These are phyloP conservation scores for Balamuthia mandrillaris DNA, from an alignment of 208 protist genomes.

Conservation along the genomic window DNA sequence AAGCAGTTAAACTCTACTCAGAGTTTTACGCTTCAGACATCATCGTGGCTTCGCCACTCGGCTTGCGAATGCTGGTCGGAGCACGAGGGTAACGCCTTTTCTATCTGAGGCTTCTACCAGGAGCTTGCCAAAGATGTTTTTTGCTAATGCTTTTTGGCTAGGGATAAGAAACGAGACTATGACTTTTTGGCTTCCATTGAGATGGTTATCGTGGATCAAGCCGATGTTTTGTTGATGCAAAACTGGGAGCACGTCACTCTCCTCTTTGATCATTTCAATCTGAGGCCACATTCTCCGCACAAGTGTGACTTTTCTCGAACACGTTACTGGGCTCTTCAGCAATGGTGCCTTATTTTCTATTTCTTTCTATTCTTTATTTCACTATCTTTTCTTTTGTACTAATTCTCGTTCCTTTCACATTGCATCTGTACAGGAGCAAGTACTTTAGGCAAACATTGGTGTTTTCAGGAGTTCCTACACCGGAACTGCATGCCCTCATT, in stretches of 20 bases:
- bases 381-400: not conserved
- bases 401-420: slow-evolving; percentile 27
- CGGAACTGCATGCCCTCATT: slow-evolving; percentile 84
- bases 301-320: slow-evolving; percentile 70
- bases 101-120: not conserved
- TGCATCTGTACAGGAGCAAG: slow-evolving; percentile 56
- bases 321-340: slow-evolving; percentile 31
- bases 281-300: slow-evolving; percentile 46
- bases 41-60: slow-evolving; percentile 91
- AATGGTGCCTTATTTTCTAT: not conserved
- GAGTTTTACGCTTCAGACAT: slow-evolving; percentile 88
- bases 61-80: slow-evolving; percentile 70
- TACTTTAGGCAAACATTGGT: slow-evolving; percentile 90
- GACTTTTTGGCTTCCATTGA: slow-evolving; percentile 90
- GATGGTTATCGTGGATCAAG: slow-evolving; percentile 86
- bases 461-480: slow-evolving; percentile 71
- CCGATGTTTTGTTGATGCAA: slow-evolving; percentile 92
- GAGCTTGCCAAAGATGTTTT: not conserved
- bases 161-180: slow-evolving; percentile 64
- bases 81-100: slow-evolving; percentile 3
- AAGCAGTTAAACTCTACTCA: slow-evolving; percentile 79
- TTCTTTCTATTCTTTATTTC: not conserved
- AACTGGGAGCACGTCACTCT: slow-evolving; percentile 92
- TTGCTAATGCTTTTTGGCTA: not conserved
- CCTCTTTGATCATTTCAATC: slow-evolving; percentile 84